Conservation (phyloP, 2,329 filamentous ascomycete genomes). For the Fusarium poae region DNA sequence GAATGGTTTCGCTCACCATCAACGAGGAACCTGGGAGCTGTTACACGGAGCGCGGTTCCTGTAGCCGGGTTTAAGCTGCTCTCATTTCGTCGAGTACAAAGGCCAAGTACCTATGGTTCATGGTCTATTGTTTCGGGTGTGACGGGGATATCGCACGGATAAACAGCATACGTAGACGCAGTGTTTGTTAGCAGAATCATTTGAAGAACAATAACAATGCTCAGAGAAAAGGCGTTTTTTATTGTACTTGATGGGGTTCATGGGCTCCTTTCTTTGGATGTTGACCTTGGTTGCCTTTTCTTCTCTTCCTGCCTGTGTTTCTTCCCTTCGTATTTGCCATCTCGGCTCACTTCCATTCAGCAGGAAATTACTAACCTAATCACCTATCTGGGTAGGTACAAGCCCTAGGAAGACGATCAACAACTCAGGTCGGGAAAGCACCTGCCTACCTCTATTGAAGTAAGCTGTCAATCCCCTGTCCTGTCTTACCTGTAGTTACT, state of each 20-base stretch:
- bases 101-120: slow-evolving; percentile 32
- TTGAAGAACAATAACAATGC: slow-evolving; percentile 2
- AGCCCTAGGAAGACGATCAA: background rate
- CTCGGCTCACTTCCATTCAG: background rate
- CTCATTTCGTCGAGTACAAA: slow-evolving; percentile 1
- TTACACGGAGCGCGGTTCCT: slow-evolving; percentile 34
- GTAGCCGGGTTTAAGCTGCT: slow-evolving; percentile 38
- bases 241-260: slow-evolving; percentile 7
- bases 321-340: slow-evolving; percentile 1
- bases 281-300: slow-evolving; percentile 1
- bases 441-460: background rate
- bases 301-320: background rate
- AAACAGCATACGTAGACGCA: background rate
- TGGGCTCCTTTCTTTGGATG: slow-evolving; percentile 15
- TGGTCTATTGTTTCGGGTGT: slow-evolving; percentile 43
- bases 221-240: slow-evolving; percentile 12
- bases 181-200: slow-evolving; percentile 11
- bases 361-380: background rate
- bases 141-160: slow-evolving; percentile 32
- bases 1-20: slow-evolving; percentile 36
- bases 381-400: background rate
- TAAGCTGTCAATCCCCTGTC: slow-evolving; percentile 4
- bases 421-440: background rate
- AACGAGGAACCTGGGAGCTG: slow-evolving; percentile 9
- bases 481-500: background rate